Evolutionary conservation across 1,139 yeast genomes (phyloP), one percentile per base, ranked within the genome.

Genomic region (Kodamaea plutei): DNA sequence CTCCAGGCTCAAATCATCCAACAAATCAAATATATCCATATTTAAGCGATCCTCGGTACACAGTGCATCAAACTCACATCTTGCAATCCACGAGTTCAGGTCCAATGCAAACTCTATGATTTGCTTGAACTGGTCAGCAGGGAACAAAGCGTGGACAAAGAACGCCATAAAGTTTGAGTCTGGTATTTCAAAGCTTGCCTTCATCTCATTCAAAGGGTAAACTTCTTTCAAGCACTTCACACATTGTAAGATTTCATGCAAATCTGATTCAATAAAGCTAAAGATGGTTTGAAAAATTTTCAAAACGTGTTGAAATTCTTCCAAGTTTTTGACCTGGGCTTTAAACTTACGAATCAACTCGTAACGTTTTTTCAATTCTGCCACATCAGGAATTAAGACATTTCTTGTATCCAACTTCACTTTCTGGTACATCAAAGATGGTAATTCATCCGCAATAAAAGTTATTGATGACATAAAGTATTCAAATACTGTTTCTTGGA

Each of bases 261-360:
- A 26, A 15, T 34, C 34, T 14, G 28, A 30, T n/a, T 33, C 27
- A 14, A 40, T 22, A 26, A 40, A 38, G 6, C 26, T 29, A 17
- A 36, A 35, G 6, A 40, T 31, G 6, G 42, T 35, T 21, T 28
- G 29, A 27, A 34, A 40, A n/a, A 40, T 29, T 25, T 25, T 21
- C 8, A 29, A 15, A 6, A 38, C 33, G 10, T 41, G 36, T n/a
- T 26, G 20, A 23, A 31, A 38, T 12, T 29, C 30, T 15, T 25
- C 12, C 19, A 41, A 28, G 6, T 6, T 23, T 15, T 25, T 23
- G 12, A 36, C 26, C 25, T 40, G 35, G 5, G 20, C 23, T 18
- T 36, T 34, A 30, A 38, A 41, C 31, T 38, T 40, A 25, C 31
- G 33, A 18, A 41, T 34, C 11, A 41, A 29, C 9, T 31, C 29